Percentiles rank a stretch among this genome's conserved stretches.
Evolutionary conservation across 768 basidiomycete species (phyloP).

Genomic region (Hypholoma sublateritium): DNA sequence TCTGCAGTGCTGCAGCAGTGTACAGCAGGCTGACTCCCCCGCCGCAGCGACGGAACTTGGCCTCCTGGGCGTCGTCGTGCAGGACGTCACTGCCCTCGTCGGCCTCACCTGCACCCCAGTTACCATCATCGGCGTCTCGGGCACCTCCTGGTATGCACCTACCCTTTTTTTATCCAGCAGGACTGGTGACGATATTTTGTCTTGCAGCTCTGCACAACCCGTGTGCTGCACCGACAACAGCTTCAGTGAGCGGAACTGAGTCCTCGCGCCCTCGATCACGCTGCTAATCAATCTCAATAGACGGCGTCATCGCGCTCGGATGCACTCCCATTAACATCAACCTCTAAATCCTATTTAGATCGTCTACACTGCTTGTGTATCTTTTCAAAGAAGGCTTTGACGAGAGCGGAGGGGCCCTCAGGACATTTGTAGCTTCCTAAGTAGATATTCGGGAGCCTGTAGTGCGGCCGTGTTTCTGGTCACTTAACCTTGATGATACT

Average conservation of each 20-base stretch:
- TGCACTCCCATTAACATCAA: neutral
- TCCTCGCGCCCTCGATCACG: too few species aligned
- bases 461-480: too few species aligned
- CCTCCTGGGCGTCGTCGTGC: constrained; percentile 20
- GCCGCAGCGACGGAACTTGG: constrained; percentile 11
- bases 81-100: constrained; percentile 19
- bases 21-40: constrained; percentile 12
- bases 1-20: constrained; percentile 28
- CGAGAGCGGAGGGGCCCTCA: too few species aligned
- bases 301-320: too few species aligned
- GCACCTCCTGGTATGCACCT: constrained; percentile 23
- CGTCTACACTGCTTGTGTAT: neutral
- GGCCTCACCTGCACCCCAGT: constrained; percentile 26
- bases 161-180: too few species aligned
- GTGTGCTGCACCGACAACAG: constrained; percentile 17
- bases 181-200: neutral
- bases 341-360: too few species aligned
- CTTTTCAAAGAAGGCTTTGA: too few species aligned
- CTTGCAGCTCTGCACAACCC: constrained; percentile 14
- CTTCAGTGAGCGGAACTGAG: constrained; percentile 14
- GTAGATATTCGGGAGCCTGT: too few species aligned
- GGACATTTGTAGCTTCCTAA: too few species aligned
- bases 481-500: too few species aligned
- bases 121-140: constrained; percentile 18
- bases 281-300: too few species aligned